These are phyloP conservation scores for Tetradesmus lagerheimii DNA, from an alignment of 139 green algal genomes.

Conservation along the genomic window DNA sequence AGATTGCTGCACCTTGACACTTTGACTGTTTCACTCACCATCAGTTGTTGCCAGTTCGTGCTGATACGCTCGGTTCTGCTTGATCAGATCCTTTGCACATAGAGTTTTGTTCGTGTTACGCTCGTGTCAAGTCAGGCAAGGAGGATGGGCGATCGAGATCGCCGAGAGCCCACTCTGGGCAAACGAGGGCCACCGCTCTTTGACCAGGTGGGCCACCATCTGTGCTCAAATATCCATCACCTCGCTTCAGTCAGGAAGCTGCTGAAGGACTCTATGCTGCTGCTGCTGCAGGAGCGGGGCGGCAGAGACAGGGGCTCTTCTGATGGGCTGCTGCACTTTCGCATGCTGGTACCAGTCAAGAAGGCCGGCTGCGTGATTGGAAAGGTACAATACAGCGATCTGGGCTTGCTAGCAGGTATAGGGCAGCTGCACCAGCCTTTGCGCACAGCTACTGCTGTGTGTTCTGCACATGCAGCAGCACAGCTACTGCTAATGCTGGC, in stretches of 20 bases:
- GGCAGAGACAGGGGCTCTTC: not conserved
- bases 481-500: not conserved
- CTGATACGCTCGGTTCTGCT: no score
- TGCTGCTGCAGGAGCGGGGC: constrained; percentile 2
- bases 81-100: no score
- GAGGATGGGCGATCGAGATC: not conserved
- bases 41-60: no score
- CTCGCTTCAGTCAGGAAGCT: no score
- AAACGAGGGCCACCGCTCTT: not conserved
- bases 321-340: constrained; percentile 34
- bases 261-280: not conserved
- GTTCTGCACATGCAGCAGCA: not conserved
- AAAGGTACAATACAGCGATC: constrained; percentile 13
- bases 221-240: no score
- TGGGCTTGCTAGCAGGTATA: not conserved
- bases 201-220: not conserved
- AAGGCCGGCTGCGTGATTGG: constrained; percentile 45
- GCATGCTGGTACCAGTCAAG: constrained; percentile 37
- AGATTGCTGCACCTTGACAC: no score
- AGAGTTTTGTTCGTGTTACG: no score
- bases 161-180: not conserved
- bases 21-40: no score
- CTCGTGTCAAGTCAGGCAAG: not conserved
- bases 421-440: no score
- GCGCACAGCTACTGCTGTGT: not conserved